A percentile compares a stretch with the other conserved stretches of the same genome.
phyloP scores from a whole-genome alignment of 2,329 filamentous ascomycete genomes.

The Chaetomiaceae sp. region DNA sequence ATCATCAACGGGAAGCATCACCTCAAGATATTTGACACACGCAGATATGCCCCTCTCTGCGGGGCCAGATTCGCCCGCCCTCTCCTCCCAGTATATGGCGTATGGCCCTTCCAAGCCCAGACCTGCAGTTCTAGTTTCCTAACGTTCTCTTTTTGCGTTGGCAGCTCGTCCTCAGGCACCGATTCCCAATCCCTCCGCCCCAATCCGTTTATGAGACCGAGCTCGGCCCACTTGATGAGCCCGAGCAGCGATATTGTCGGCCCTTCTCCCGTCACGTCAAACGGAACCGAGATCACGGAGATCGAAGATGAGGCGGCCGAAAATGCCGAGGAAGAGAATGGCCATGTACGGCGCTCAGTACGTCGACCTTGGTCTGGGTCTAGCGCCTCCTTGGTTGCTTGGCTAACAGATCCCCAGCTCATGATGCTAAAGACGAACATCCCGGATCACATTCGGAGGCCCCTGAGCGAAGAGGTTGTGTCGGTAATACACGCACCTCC shows the following conservation, averaged over 20 bases:
- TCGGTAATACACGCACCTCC: conserved; percentile 90
- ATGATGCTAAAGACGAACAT: conserved; percentile 54
- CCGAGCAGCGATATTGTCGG: conserved; percentile 67
- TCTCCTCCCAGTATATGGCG: conserved; percentile 47
- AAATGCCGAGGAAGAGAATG: conserved; percentile 36
- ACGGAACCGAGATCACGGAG: conserved; percentile 76
- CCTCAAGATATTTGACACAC: conserved; percentile 49
- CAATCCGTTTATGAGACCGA: conserved; percentile 43
- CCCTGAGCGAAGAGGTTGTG: conserved; percentile 68
- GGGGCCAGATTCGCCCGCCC: conserved; percentile 44
- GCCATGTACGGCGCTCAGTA: conserved; percentile 22
- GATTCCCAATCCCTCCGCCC: conserved; percentile 50
- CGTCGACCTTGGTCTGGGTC: conserved; percentile 8
- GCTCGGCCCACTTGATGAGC: conserved; percentile 50
- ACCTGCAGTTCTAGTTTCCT: conserved; percentile 7
- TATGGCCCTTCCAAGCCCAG: conserved; percentile 37
- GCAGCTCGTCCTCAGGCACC: conserved; percentile 39
- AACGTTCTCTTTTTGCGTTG: conserved; percentile 12
- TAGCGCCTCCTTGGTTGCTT: background rate
- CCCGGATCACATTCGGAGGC: conserved; percentile 52
- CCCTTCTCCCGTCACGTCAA: conserved; percentile 80
- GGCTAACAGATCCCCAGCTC: conserved; percentile 34
- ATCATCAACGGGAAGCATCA: conserved; percentile 55
- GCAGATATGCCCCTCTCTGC: conserved; percentile 53
- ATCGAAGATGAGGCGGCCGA: conserved; percentile 76